Evolutionary conservation across 2,329 filamentous ascomycete genomes (phyloP), one percentile per base, ranked within the genome.

Genomic region (Tolypocladium paradoxum): DNA sequence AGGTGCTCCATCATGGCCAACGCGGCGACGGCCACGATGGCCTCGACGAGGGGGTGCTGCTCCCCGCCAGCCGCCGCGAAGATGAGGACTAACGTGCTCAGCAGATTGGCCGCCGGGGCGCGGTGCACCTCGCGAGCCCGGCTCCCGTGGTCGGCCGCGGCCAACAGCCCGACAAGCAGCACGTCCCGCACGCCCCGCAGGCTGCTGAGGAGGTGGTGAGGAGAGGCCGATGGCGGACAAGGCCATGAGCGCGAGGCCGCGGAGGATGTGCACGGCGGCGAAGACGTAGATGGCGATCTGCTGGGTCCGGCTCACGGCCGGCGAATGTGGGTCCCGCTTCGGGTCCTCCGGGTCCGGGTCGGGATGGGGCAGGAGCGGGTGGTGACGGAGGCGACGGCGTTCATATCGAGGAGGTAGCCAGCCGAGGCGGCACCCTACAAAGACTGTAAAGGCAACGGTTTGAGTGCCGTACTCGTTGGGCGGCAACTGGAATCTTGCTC

Each of bases 71-170:
- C 66, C 20, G 64, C 65, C 22, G 64, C 65, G 51, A 68, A 68
- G 48, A 68, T 66, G 51, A 68, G 58, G 38, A 67, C 61, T 31
- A 65, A 67, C 6, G 66, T 63, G 56, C 64, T 65, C 24, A 67
- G 61, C 6, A 68, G 57, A 40, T 61, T 65, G 27, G 60, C 58
- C 12, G 62, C 61, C 33, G 68, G 57, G 3, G 66, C 65, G 51
- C 66, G 62, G 35, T 61, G 60, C 6, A 64, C 56, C 48, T 68
- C 66, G 49, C 61, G 60, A 31, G 55, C 57, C 20, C 53, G 22
- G 54, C 57, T 27, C 37, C 52, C 40, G 49, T 4, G 3, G 34
- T 65, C 63, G 48, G 64, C 60, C 33, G 60, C 61, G 46, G 62
- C 60, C 18, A 68, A 51, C 22, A 67, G 54, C 0, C 63, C 65